Conservation (phyloP, 176 grass and related monocot species). For the Cocos nucifera region DNA sequence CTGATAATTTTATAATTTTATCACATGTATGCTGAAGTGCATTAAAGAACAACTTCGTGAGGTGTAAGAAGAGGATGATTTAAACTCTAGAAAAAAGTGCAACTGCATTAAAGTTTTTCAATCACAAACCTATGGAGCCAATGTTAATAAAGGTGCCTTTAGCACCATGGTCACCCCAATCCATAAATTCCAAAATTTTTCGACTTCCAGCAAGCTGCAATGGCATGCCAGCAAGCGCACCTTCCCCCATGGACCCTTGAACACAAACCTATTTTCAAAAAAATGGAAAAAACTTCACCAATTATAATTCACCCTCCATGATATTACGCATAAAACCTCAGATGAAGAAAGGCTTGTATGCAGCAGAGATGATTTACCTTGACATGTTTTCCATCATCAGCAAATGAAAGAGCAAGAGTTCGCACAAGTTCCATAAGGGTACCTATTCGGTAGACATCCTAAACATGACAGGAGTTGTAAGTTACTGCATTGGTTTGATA, state of each 20-base stretch:
- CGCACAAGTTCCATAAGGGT: constrained; percentile 96
- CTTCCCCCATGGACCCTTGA: constrained; percentile 98
- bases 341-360: background rate
- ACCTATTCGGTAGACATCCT: constrained; percentile 98
- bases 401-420: constrained; percentile 86
- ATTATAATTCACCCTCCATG: background rate
- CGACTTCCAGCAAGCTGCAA: constrained; percentile 90
- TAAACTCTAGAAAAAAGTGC: too few relatives aligned
- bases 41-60: too few relatives aligned
- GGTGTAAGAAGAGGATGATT: too few relatives aligned
- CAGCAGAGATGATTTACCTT: constrained; percentile 47
- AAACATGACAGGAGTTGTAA: constrained; percentile 18
- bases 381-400: constrained; percentile 83
- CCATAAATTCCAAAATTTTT: constrained; percentile 96
- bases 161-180: constrained; percentile 86
- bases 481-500: constrained; percentile 7
- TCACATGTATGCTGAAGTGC: too few relatives aligned
- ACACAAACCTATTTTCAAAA: constrained; percentile 68
- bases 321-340: background rate
- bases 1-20: too few relatives aligned
- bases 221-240: constrained; percentile 87
- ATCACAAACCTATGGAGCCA: constrained; percentile 66
- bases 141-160: constrained; percentile 76
- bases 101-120: too few relatives aligned
- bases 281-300: constrained; percentile 1